Evolutionary conservation across 140 eudicot species (phyloP).

Genomic region (Erigeron philadelphicus): DNA sequence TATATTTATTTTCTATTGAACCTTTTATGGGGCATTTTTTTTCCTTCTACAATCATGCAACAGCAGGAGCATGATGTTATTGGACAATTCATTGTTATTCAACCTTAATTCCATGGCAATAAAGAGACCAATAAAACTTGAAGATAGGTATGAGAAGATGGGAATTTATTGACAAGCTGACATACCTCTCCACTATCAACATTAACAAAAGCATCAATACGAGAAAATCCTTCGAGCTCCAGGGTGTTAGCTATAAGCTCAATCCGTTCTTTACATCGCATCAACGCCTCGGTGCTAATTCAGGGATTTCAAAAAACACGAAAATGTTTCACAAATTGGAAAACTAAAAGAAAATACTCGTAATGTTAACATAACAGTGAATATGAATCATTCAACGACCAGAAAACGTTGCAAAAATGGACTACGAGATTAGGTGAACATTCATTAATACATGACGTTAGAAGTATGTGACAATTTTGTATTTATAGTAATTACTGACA

Average conservation of each 20-base stretch:
- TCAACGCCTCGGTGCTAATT: slow-evolving; percentile 60
- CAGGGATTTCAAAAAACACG: slow-evolving; percentile 15
- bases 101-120: slow-evolving; percentile 5
- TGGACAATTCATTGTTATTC: neutral
- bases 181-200: slow-evolving; percentile 88
- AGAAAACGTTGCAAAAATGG: neutral
- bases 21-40: too few species aligned
- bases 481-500: neutral
- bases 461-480: neutral
- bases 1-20: neutral
- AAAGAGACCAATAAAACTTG: neutral
- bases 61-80: neutral
- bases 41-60: neutral
- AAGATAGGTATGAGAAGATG: neutral
- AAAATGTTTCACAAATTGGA: neutral
- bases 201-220: slow-evolving; percentile 89
- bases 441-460: neutral
- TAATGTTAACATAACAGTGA: neutral
- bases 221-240: slow-evolving; percentile 84
- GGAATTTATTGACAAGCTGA: slow-evolving; percentile 32
- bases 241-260: slow-evolving; percentile 83
- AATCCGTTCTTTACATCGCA: slow-evolving; percentile 63
- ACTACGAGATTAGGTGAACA: neutral
- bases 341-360: neutral
- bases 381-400: neutral